Evolutionary conservation across 768 basidiomycete genomes (phyloP), one percentile per base, ranked within the genome.

Genomic region (Imleria badia): DNA sequence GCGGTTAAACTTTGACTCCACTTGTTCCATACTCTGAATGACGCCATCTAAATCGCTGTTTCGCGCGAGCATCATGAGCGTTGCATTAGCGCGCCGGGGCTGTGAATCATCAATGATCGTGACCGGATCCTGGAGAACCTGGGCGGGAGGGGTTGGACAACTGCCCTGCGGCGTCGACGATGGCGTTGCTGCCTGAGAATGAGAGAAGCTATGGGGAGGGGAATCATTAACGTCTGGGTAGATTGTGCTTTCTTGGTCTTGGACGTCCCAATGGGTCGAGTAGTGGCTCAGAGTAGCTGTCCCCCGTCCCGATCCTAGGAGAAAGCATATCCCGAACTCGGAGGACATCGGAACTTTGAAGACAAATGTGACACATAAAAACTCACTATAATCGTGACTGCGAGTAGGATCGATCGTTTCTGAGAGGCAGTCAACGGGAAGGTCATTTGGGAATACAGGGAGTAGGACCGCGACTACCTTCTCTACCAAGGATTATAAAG

Each of bases 1-100:
- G 38, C 74, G 67, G 64, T 87, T 87, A 61, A 86, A 87, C 17
- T 78, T 70, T 40, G 78, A 73, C 55, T 87, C 85, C 39, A 86
- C 67, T 55, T 78, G 75, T 59, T 79, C 76, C 46, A 86, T 79
- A 44, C 78, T 80, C 35, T 69, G 66, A 29, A 81, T 59, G 33
- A 82, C 77, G 6, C 74, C 73, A 3, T 67, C 52, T 15, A 83
- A 49, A 50, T 83, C 81, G 19, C 62, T 68, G 60, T 82, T 81
- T 14, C 79, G 71, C 1, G 77, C 81, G 12, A 87, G 72, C 38
- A 85, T 75, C 23, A 86, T 69, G 54, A 86, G 77, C 0, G 80
- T 81, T 10, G 85, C 85, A 50, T 87, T 85, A 3, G 80, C 81
- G n/a, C 70, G 72, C 1, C 54, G 61, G 41, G 61, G 26, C n/a